These are phyloP conservation scores for Grigorovia jiainica DNA, from an alignment of 805 yeast species.

Conservation along the genomic window DNA sequence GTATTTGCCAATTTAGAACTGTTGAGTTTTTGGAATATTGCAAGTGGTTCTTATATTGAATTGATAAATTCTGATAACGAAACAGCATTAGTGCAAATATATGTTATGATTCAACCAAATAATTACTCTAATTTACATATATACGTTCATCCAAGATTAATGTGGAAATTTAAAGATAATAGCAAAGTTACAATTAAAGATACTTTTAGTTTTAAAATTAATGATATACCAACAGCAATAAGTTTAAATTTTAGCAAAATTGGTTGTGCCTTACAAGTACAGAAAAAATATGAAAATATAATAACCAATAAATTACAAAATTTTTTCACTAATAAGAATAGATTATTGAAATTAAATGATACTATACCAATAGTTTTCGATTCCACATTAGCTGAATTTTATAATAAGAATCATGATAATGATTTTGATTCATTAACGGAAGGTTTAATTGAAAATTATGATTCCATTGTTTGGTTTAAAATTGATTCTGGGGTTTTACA, in stretches of 20 bases:
- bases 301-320: constrained; percentile 50
- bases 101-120: constrained; percentile 19
- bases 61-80: constrained; percentile 2
- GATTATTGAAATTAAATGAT: constrained; percentile 59
- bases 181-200: constrained; percentile 5
- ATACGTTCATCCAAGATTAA: constrained; percentile 20
- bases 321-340: constrained; percentile 46
- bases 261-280: constrained; percentile 21
- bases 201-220: constrained; percentile 2
- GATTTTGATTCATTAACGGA: constrained; percentile 13
- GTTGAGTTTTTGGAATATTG: constrained; percentile 13
- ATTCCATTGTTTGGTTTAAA: constrained; percentile 79
- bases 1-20: constrained; percentile 17
- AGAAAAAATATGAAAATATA: constrained; percentile 20
- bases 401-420: neutral
- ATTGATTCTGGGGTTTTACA: constrained; percentile 33
- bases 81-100: constrained; percentile 10
- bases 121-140: constrained; percentile 6
- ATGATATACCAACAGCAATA: constrained; percentile 14
- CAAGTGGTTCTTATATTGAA: constrained; percentile 17
- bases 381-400: constrained; percentile 13
- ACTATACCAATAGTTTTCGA: constrained; percentile 73
- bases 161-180: constrained; percentile 11
- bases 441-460: constrained; percentile 31
- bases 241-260: constrained; percentile 21